Base-by-base conservation (phyloP, 1,139 yeast species). In the Taphrina wiesneri region DNA sequence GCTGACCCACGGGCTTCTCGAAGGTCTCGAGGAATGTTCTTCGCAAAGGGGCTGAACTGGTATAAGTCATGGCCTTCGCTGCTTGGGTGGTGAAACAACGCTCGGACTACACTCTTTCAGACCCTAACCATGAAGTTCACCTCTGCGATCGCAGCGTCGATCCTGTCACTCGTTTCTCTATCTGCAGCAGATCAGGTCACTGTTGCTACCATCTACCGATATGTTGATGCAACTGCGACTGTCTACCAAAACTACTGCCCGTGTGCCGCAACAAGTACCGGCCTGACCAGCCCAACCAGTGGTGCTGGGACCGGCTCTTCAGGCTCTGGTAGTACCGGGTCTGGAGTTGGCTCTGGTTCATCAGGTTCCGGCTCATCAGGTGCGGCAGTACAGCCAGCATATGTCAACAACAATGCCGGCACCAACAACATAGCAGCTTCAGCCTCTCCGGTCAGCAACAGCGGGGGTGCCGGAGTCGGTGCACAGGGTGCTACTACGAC, bases 221-320 rank as follows among this genome's bases (percentile, higher is more conserved):
- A 52, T 23, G 52, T 60, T 43, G 41, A 41, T 51, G 64, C 57
- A 28, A 47, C 54, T 19, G 56, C 64, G 36, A 60, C 64, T 23
- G 57, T 60, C 28, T 60, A 49, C 64, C 56, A 60, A 52, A 49
- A 51, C 57, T 36, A 52, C 57, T 36, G 64, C 21, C 54, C 57
- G n/a, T 51, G 64, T 30, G 30, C 59, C 1, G 41, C 56, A 17
- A 32, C 43, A 1, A 25, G 6, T 7, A 11, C n/a, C 19, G 59
- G 59, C 2, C 36, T 54, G 5, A 25, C 49, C 26, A 54, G 32
- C 41, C 26, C 57, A 9, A 39, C 56, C 2, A 36, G 47, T 1
- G 57, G 57, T 21, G 46, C 46, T 21, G 39, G 39, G 19, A 32
- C 49, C 28, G 49, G 60, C 36, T 26, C 49, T 6, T n/a, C n/a